A percentile compares a stretch with the other conserved stretches of the same genome.
phyloP scores from a whole-genome alignment of 2,329 filamentous ascomycete genomes.

The Coleophoma crateriformis region DNA sequence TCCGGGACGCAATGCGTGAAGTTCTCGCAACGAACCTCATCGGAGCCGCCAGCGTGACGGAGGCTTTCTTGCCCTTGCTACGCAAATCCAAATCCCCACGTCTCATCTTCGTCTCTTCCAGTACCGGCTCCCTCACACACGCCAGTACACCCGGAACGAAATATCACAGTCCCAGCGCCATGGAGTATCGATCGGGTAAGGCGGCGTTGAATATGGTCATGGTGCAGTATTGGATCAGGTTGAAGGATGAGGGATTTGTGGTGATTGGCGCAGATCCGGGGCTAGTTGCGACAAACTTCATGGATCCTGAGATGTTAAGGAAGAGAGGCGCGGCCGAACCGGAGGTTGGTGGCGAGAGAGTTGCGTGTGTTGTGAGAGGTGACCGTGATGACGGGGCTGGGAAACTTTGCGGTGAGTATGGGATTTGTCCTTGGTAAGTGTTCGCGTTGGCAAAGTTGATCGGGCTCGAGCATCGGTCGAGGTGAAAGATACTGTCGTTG shows the following conservation, averaged over 20 bases:
- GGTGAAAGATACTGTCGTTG: too few relatives aligned
- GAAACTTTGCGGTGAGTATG: constrained; percentile 9
- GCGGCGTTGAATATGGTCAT: constrained; percentile 16
- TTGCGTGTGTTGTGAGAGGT: constrained; percentile 7
- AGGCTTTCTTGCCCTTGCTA: constrained; percentile 15
- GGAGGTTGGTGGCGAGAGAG: constrained; percentile 27
- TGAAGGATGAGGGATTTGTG: constrained; percentile 11
- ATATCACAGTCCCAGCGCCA: background rate
- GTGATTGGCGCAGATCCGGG: constrained; percentile 11
- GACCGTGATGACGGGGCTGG: constrained; percentile 9
- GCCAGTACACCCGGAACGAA: constrained; percentile 5
- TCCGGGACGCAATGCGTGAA: background rate
- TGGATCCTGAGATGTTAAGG: constrained; percentile 1
- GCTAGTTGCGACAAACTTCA: constrained; percentile 10
- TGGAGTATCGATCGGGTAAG: constrained; percentile 12
- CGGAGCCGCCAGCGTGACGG: constrained; percentile 6
- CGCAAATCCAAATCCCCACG: constrained; percentile 7
- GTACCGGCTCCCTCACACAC: constrained; percentile 9
- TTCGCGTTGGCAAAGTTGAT: too few relatives aligned
- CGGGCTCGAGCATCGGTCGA: too few relatives aligned
- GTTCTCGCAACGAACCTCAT: constrained; percentile 9
- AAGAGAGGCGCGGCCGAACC: constrained; percentile 6
- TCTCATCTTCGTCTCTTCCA: constrained; percentile 14
- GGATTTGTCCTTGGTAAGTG: constrained; percentile 8
- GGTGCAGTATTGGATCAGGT: constrained; percentile 7